Percentiles rank a stretch among this genome's conserved stretches.
Conservation (phyloP, 352 stramenopile species). For the Thalassiosira exigua region DNA sequence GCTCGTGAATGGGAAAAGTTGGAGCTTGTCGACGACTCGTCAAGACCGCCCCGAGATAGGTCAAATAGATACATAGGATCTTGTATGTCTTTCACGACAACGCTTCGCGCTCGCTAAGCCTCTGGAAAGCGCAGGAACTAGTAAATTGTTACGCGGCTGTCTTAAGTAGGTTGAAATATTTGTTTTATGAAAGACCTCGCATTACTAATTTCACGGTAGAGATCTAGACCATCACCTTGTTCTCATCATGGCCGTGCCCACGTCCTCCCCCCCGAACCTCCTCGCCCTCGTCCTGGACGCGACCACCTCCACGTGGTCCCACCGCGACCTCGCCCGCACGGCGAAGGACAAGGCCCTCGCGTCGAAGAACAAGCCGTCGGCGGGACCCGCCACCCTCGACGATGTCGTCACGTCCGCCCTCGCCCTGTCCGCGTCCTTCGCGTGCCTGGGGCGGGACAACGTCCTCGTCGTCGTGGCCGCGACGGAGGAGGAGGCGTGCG, state of each 20-base stretch:
- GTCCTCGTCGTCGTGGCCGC: slow-evolving; percentile 71
- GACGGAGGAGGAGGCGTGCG: slow-evolving; percentile 61
- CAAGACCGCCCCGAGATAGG: no score
- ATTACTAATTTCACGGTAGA: background rate
- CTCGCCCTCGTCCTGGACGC: slow-evolving; percentile 74
- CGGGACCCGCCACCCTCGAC: slow-evolving; percentile 70
- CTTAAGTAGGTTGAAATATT: background rate
- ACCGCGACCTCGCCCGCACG: slow-evolving; percentile 58
- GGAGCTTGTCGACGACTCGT: no score
- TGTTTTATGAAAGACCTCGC: slow-evolving; percentile 5
- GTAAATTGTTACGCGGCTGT: no score
- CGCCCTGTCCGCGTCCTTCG: slow-evolving; percentile 56
- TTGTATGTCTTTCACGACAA: no score
- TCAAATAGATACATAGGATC: no score
- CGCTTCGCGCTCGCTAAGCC: no score
- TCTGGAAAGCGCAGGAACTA: no score
- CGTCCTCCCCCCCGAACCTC: slow-evolving; percentile 38
- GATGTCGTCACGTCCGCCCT: slow-evolving; percentile 65
- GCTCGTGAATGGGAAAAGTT: no score
- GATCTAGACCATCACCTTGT: no score
- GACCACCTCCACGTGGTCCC: slow-evolving; percentile 72
- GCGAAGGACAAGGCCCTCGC: slow-evolving; percentile 61
- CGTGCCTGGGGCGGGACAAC: slow-evolving; percentile 63
- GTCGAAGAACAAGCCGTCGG: slow-evolving; percentile 61
- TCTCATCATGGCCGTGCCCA: background rate